Evolutionary conservation across 2,329 filamentous ascomycete genomes (phyloP).

Genomic region (Metarhizium rileyi): DNA sequence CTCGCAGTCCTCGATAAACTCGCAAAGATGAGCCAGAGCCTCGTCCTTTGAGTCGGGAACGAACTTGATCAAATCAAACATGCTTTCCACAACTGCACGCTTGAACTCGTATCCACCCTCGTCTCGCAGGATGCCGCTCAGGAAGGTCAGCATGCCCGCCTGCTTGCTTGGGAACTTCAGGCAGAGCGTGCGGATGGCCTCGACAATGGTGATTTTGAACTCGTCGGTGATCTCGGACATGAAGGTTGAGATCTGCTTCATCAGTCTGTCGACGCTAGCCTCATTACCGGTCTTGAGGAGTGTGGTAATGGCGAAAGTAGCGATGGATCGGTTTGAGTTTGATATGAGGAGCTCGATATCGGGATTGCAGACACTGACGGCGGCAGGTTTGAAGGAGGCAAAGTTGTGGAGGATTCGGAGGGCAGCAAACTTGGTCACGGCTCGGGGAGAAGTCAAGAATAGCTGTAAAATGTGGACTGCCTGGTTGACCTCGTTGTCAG

Average conservation of each 20-base stretch:
- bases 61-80: conserved; percentile 99
- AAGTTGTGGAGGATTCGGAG: conserved; percentile 95
- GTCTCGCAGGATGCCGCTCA: conserved; percentile 91
- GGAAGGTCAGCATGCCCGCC: conserved; percentile 92
- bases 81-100: conserved; percentile 93
- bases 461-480: conserved; percentile 92
- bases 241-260: conserved; percentile 97
- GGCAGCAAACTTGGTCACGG: conserved; percentile 94
- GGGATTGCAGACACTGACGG: conserved; percentile 87
- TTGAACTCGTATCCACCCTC: conserved; percentile 99
- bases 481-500: conserved; percentile 81
- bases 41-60: conserved; percentile 78
- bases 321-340: conserved; percentile 93
- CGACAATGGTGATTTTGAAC: conserved; percentile 99
- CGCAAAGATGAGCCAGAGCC: conserved; percentile 88
- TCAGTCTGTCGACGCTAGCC: conserved; percentile 87
- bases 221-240: conserved; percentile 99
- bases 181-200: conserved; percentile 91
- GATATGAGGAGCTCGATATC: conserved; percentile 96
- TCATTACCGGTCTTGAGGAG: conserved; percentile 98
- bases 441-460: conserved; percentile 89
- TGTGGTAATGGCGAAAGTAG: conserved; percentile 96
- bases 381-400: conserved; percentile 89
- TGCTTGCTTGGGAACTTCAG: conserved; percentile 98
- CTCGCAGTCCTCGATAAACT: conserved; percentile 99